These are phyloP conservation scores for Geotrichum candidum DNA, from an alignment of 1,139 yeast species.

Conservation along the genomic window DNA sequence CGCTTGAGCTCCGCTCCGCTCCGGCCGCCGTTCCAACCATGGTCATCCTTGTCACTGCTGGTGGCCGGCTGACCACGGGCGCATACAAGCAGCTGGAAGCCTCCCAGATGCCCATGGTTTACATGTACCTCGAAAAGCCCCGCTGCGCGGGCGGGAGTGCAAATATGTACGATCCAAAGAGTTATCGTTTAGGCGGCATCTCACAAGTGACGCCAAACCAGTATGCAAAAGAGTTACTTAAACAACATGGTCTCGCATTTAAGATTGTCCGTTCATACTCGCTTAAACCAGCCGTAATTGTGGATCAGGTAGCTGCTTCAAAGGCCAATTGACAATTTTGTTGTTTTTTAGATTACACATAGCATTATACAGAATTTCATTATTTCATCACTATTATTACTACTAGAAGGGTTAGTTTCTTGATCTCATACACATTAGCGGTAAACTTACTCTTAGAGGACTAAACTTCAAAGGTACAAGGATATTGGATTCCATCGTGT, in stretches of 20 bases:
- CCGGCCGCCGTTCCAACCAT: background rate
- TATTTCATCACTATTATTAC: background rate
- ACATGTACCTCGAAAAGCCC: conserved; percentile 14
- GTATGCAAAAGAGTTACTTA: conserved; percentile 8
- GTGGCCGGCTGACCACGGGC: conserved; percentile 8
- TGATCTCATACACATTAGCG: background rate
- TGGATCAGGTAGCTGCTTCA: background rate
- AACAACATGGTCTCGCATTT: conserved; percentile 7
- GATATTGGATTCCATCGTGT: conserved; percentile 38
- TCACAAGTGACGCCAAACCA: conserved; percentile 9
- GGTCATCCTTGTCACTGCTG: conserved; percentile 13
- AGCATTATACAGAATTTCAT: background rate
- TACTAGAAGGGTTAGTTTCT: background rate
- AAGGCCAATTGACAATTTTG: background rate
- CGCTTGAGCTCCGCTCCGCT: background rate
- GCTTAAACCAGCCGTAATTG: background rate
- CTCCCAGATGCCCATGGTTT: conserved; percentile 13
- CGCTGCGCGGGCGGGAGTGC: background rate
- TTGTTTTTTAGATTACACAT: background rate
- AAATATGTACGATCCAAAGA: background rate
- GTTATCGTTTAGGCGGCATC: conserved; percentile 6
- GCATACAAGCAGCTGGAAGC: conserved; percentile 13
- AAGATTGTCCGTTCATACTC: conserved; percentile 8
- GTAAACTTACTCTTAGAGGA: conserved; percentile 30
- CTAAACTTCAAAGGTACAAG: conserved; percentile 39